Evolutionary conservation across 148 eudicot species (phyloP), one percentile per base, ranked within the genome.

Genomic region (Silene uniflora): DNA sequence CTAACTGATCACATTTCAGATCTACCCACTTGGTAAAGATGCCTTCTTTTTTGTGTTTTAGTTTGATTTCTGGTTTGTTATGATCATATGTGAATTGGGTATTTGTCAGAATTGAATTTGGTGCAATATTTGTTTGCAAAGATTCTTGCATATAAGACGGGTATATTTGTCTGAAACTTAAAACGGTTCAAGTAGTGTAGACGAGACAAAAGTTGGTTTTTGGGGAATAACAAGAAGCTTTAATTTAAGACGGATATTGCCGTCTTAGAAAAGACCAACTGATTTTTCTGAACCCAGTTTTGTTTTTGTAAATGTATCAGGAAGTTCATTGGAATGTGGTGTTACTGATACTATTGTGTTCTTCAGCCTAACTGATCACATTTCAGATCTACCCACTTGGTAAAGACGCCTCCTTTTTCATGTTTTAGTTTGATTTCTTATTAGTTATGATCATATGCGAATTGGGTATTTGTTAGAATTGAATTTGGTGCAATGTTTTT

Each of bases 371-470:
- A 61, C 65, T 61, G 65, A 61, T 61, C 23, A 61, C 5, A 21
- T 61, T 61, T 23, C 65, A 21, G 65, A 61, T 61, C 65, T 61
- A 61, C 65, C 65, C 65, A 61, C 65, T 22, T 61, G 65, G 24
- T 19, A 61, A 61, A 22, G 23, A 21, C 11, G 65, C 10, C 65
- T 1, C 3, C 23, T 21, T 61, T 61, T 22, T 22, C 11, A 23
- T 61, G 14, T 52, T 61, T 21, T 23, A 7, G 27, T 22, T 61
- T 23, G 27, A 22, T 61, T 61, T 61, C 65, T 23, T 22, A 11
- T 61, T 19, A 22, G 11, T 61, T 22, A 21, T 61, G 65, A 61
- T 61, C 24, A n/a, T 8, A 10, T 61, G 0, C 23, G 65, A 61
- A 61, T 19, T 61, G 65, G 65, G 65, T 61, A 21, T 22, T 61